A percentile compares a stretch with the other conserved stretches of the same genome.
Conservation (phyloP, 2,329 filamentous ascomycete genomes). For the Teratosphaeria epicoccoides region DNA sequence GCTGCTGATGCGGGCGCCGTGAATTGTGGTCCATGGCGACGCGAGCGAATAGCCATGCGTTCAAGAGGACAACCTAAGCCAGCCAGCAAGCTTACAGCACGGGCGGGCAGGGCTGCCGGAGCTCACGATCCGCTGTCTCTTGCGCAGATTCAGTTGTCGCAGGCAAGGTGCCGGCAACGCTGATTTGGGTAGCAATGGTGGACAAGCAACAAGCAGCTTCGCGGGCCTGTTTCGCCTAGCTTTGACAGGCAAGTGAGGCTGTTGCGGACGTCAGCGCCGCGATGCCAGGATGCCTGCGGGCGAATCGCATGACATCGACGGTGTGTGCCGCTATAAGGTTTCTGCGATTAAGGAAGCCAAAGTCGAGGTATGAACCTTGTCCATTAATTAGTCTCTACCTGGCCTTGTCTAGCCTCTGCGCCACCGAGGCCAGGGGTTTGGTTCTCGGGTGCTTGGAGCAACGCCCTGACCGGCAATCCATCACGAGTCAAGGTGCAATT, state of each 20-base stretch:
- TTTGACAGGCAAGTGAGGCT: neutral
- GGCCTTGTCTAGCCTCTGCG: neutral
- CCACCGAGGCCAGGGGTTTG: neutral
- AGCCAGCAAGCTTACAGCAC: slow-evolving; percentile 3
- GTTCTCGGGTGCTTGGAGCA: neutral
- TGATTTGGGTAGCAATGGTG: neutral
- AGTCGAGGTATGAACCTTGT: neutral
- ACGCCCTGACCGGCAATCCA: too few relatives aligned
- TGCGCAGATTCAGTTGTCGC: slow-evolving; percentile 5
- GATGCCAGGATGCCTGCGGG: neutral
- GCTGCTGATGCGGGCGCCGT: slow-evolving; percentile 4
- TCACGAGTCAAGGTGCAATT: too few relatives aligned
- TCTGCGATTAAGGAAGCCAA: neutral
- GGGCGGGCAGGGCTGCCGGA: slow-evolving; percentile 5
- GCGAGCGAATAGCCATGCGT: slow-evolving; percentile 13
- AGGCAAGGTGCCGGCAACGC: slow-evolving; percentile 1
- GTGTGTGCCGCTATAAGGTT: neutral
- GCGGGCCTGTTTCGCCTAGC: neutral
- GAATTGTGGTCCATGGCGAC: slow-evolving; percentile 16
- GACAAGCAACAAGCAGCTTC: slow-evolving; percentile 6
- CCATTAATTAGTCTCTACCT: neutral
- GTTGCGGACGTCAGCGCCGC: neutral
- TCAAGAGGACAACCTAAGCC: slow-evolving; percentile 16
- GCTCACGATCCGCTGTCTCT: slow-evolving; percentile 11
- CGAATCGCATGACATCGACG: neutral